phyloP scores from a whole-genome alignment of 2,329 filamentous ascomycete genomes.

The Stachybotrys chartarum region DNA sequence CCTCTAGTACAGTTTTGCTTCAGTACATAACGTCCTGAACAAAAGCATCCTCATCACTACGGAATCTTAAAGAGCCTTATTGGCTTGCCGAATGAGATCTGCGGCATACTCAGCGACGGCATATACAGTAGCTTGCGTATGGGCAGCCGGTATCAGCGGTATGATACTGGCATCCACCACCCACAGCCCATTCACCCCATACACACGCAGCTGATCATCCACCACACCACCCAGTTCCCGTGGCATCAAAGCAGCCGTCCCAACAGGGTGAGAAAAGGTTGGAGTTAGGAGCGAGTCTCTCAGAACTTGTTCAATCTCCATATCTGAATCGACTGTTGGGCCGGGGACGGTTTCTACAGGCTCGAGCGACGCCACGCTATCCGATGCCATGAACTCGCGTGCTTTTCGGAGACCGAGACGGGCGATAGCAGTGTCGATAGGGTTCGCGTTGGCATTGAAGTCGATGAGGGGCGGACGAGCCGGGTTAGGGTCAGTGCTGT shows the following conservation, averaged over 20 bases:
- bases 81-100: slow-evolving; percentile 5
- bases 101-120: slow-evolving; percentile 10
- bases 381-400: slow-evolving; percentile 11
- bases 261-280: slow-evolving; percentile 31
- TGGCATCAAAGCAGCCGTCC: slow-evolving; percentile 44
- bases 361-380: slow-evolving; percentile 7
- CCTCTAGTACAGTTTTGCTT: too few species aligned
- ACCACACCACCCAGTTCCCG: slow-evolving; percentile 42
- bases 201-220: slow-evolving; percentile 36
- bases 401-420: slow-evolving; percentile 8
- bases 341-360: slow-evolving; percentile 13
- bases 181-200: slow-evolving; percentile 16
- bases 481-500: slow-evolving; percentile 11
- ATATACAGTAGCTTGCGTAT: slow-evolving; percentile 9
- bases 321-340: slow-evolving; percentile 11
- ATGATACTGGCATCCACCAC: slow-evolving; percentile 11
- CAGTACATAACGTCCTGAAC: too few species aligned
- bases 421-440: slow-evolving; percentile 9
- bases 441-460: slow-evolving; percentile 13
- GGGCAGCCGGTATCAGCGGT: slow-evolving; percentile 10
- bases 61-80: background rate
- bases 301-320: slow-evolving; percentile 10
- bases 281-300: slow-evolving; percentile 8
- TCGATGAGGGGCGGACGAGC: slow-evolving; percentile 10
- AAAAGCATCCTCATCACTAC: too few species aligned